A percentile compares a stretch with the other conserved stretches of the same genome.
These are phyloP conservation scores for Paxillus rubicundulus DNA, from an alignment of 768 basidiomycete genomes.

Conservation along the genomic window DNA sequence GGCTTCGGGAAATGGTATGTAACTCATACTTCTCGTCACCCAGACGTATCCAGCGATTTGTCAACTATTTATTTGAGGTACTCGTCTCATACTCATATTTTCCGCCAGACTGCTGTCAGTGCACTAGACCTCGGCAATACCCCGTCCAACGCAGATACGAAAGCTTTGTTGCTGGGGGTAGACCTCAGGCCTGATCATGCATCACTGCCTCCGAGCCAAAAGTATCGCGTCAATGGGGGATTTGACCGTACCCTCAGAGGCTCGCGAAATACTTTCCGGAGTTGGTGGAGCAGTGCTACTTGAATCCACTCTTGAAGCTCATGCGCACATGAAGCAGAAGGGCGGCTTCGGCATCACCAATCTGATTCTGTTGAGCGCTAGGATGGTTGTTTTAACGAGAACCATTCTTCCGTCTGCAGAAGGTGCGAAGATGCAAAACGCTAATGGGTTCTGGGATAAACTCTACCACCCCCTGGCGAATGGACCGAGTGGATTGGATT, in stretches of 20 bases:
- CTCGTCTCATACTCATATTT: slow-evolving; percentile 16
- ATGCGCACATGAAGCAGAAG: slow-evolving; percentile 22
- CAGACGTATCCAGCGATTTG: not conserved
- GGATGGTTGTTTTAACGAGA: slow-evolving; percentile 22
- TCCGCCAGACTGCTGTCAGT: slow-evolving; percentile 27
- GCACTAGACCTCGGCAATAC: slow-evolving; percentile 19
- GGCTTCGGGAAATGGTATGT: slow-evolving; percentile 27
- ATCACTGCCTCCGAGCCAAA: not conserved
- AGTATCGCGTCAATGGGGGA: slow-evolving; percentile 4
- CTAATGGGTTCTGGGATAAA: not conserved
- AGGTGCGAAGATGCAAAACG: not conserved
- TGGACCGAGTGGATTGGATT: not conserved
- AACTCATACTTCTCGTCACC: not conserved
- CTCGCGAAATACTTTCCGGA: slow-evolving; percentile 17
- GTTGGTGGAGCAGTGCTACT: not conserved
- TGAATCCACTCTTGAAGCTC: not conserved
- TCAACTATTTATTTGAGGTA: slow-evolving; percentile 17
- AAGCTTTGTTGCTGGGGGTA: slow-evolving; percentile 19
- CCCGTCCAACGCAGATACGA: too few relatives aligned
- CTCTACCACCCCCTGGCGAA: not conserved
- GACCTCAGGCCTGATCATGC: slow-evolving; percentile 10
- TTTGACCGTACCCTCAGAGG: slow-evolving; percentile 25
- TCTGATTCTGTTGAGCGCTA: slow-evolving; percentile 9
- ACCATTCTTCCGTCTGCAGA: slow-evolving; percentile 22
- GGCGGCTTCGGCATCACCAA: slow-evolving; percentile 23